Conservation (phyloP, 2,329 filamentous ascomycete species). For the Dactylellina drechsleri region DNA sequence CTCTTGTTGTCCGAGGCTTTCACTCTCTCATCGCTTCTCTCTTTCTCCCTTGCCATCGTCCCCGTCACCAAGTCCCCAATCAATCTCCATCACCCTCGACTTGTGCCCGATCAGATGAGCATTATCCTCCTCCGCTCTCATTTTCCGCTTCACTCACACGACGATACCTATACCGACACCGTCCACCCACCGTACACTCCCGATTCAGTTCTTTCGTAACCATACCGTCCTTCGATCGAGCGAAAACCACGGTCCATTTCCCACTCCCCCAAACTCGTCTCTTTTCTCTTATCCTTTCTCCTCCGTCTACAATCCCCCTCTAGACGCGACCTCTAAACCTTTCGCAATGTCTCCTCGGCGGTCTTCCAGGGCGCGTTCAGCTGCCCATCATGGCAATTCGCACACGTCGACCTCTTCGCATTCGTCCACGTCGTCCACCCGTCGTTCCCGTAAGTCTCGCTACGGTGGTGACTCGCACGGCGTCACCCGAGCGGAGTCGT, state of each 20-base stretch:
- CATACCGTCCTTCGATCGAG: conserved; percentile 50
- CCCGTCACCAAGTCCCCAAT: conserved; percentile 31
- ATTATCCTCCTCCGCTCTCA: conserved; percentile 53
- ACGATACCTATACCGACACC: conserved; percentile 59
- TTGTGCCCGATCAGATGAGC: conserved; percentile 55
- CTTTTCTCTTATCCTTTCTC: conserved; percentile 56
- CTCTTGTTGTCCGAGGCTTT: conserved; percentile 11
- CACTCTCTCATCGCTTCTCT: conserved; percentile 59
- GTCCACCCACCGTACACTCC: conserved; percentile 51
- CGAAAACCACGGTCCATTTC: conserved; percentile 55
- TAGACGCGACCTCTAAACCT: conserved; percentile 62
- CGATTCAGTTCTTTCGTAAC: conserved; percentile 53
- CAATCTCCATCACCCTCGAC: conserved; percentile 46
- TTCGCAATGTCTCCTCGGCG: conserved; percentile 76
- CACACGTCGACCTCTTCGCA: conserved; percentile 65
- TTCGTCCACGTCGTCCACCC: conserved; percentile 80
- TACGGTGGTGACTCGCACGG: conserved; percentile 63
- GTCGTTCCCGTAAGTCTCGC: conserved; percentile 64
- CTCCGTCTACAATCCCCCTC: conserved; percentile 58
- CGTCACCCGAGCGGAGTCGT: conserved; percentile 67
- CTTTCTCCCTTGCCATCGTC: conserved; percentile 59
- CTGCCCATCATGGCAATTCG: conserved; percentile 74
- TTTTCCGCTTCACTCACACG: conserved; percentile 54
- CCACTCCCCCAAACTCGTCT: conserved; percentile 38
- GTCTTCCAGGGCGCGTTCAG: conserved; percentile 87